These are phyloP conservation scores for Holtermannia corniformis DNA, from an alignment of 768 basidiomycete species.

Conservation along the genomic window DNA sequence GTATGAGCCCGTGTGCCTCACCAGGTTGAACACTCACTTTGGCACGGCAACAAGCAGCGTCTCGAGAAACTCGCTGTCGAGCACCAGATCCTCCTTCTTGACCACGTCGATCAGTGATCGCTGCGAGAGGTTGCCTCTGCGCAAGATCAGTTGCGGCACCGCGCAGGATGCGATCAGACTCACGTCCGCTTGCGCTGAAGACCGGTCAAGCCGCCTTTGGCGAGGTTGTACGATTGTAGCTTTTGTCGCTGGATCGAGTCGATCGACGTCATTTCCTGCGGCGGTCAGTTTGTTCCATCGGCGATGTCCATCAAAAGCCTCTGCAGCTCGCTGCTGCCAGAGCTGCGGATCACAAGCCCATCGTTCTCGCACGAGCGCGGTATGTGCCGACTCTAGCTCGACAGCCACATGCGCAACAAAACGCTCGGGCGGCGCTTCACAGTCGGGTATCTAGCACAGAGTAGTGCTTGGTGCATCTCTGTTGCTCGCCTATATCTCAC, in stretches of 20 bases:
- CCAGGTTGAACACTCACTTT: constrained; percentile 51
- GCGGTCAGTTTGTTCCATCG: neutral
- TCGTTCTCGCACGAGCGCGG: too few species aligned
- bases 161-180: constrained; percentile 17
- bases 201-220: constrained; percentile 81
- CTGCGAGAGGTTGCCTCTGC: constrained; percentile 88
- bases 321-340: too few species aligned
- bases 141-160: too few species aligned
- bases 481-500: too few species aligned
- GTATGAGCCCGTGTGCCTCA: neutral
- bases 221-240: constrained; percentile 79
- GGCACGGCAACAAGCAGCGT: constrained; percentile 88
- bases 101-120: constrained; percentile 79
- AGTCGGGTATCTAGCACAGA: too few species aligned
- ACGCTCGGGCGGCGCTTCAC: too few species aligned
- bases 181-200: constrained; percentile 93
- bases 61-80: constrained; percentile 88
- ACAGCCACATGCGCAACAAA: neutral
- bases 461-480: too few species aligned
- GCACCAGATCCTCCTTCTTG: constrained; percentile 66
- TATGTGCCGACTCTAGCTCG: neutral
- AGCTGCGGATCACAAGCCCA: too few species aligned
- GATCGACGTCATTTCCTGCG: constrained; percentile 84
- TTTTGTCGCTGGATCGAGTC: constrained; percentile 91
- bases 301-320: too few species aligned